phyloP scores from a whole-genome alignment of 257 asterid genomes.

The Solanum peruvianum region DNA sequence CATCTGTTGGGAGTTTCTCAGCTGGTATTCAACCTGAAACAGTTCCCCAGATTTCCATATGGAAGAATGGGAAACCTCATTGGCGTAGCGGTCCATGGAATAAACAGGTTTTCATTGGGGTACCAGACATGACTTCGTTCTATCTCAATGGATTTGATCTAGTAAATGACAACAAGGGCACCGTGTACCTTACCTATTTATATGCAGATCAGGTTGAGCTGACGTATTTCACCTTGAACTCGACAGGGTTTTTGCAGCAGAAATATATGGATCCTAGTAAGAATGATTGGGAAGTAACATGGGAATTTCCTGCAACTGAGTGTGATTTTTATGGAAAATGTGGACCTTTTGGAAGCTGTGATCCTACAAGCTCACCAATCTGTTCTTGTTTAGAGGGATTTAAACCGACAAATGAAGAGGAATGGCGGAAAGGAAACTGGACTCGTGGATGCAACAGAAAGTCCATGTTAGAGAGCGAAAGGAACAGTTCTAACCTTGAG shows the following conservation, averaged over 20 bases:
- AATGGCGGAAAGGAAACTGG: conserved; percentile 37
- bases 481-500: conserved; percentile 7
- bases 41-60: conserved; percentile 20
- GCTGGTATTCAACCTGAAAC: conserved; percentile 14
- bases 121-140: neutral
- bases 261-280: conserved; percentile 8
- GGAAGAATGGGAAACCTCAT: conserved; percentile 8
- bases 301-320: conserved; percentile 1
- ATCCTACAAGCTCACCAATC: conserved; percentile 5
- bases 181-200: neutral
- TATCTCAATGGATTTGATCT: conserved; percentile 2
- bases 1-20: conserved; percentile 14
- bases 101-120: conserved; percentile 9
- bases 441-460: conserved; percentile 30
- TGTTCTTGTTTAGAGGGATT: conserved; percentile 26
- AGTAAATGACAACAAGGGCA: neutral
- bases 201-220: neutral
- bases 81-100: conserved; percentile 46
- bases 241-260: conserved; percentile 9
- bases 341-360: conserved; percentile 29
- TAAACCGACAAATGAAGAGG: conserved; percentile 11
- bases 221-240: neutral
- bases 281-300: conserved; percentile 9
- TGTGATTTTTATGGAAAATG: conserved; percentile 35
- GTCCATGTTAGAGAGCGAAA: conserved; percentile 9